Evolutionary conservation across 768 basidiomycete species (phyloP), one percentile per base, ranked within the genome.

Genomic region (Tephrocybe sp.): DNA sequence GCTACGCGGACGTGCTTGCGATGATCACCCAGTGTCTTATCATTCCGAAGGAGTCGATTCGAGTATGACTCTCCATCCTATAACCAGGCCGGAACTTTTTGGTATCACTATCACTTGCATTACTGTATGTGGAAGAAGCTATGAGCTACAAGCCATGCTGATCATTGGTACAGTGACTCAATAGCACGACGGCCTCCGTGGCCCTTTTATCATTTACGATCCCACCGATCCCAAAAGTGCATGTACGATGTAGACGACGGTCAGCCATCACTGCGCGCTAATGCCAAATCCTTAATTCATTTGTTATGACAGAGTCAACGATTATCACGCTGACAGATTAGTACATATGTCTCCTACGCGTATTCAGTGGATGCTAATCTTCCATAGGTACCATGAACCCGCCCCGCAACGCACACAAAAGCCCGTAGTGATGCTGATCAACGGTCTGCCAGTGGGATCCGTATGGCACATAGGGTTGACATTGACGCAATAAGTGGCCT

Each of bases 31-130:
- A 51, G 30, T 51, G 49, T 20, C 49, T 41, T 11, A 51, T 51
- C 14, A 22, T 51, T 39, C 49, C 41, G 33, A 44, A 51, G 9
- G 17, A 43, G 10, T 36, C 34, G n/a, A 31, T 51, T 51, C 33
- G 19, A 36, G 5, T 45, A 51, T 20, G 49, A 51, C 14, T 51
- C 44, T 23, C 12, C 23, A 10, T 19, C 20, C 11, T 32, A 31
- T 22, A 4, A 51, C 8, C 49, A 51, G 22, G 49, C 42, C 12
- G 49, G 49, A 30, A 51, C 49, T 1, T 51, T 26, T 19, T 51
- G 49, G 49, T 51, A 51, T 35, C 49, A 51, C 10, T 51, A 41
- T 2, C 49, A n/a, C n/a, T n/a, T n/a, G n/a, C n/a, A 51, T 45
- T 51, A 45, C n/a, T 35, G 49, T 51, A 39, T 10, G 49, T 31